phyloP scores from a whole-genome alignment of 2,329 filamentous ascomycete species.

The Colletotrichum melonis region DNA sequence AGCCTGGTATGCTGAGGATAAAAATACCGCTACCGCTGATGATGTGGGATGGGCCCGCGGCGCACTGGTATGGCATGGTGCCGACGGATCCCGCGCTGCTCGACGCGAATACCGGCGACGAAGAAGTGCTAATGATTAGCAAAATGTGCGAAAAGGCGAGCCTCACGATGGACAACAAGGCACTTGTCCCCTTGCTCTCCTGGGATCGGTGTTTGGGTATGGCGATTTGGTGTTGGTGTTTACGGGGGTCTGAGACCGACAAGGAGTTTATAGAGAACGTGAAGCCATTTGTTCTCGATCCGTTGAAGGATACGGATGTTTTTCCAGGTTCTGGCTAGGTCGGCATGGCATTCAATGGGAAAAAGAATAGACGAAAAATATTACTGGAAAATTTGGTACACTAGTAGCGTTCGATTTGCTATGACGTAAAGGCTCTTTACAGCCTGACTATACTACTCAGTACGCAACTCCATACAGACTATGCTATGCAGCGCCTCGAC shows the following conservation, averaged over 20 bases:
- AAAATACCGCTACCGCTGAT: constrained; percentile 11
- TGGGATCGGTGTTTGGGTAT: constrained; percentile 28
- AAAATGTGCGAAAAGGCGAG: constrained; percentile 22
- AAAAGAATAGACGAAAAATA: not conserved
- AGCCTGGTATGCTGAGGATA: constrained; percentile 15
- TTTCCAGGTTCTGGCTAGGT: not conserved
- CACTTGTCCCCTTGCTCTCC: constrained; percentile 15
- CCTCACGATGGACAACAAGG: constrained; percentile 17
- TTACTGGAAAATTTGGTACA: not conserved
- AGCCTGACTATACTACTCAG: not conserved
- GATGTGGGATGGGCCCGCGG: constrained; percentile 20
- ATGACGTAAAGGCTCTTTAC: not conserved
- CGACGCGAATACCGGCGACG: not conserved
- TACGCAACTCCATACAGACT: not conserved
- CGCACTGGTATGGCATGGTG: constrained; percentile 11
- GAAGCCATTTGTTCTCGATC: constrained; percentile 26
- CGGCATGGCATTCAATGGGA: no score
- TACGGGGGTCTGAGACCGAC: constrained; percentile 21
- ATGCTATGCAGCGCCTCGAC: not conserved
- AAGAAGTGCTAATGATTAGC: constrained; percentile 2
- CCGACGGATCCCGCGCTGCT: constrained; percentile 12
- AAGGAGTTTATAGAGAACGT: constrained; percentile 27
- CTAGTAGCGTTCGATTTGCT: not conserved
- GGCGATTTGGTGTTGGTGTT: constrained; percentile 30
- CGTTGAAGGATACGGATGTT: not conserved